Base-by-base conservation (phyloP, 179 eudicot genomes). In the Amaranthus tricolor region DNA sequence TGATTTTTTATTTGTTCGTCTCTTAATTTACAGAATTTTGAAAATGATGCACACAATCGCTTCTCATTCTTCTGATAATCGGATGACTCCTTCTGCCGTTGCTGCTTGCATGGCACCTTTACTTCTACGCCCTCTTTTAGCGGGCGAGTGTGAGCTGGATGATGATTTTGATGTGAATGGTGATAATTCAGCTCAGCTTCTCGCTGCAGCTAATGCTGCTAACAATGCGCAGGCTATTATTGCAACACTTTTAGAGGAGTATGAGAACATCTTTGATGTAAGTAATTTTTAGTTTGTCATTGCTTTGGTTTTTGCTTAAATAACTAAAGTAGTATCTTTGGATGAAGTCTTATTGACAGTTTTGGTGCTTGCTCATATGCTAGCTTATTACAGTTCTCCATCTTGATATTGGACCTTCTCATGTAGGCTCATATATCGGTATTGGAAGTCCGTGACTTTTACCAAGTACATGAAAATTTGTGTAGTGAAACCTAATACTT, bases 101-200 rank as follows among this genome's bases (percentile, higher is more conserved):
- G 98, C 99, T 80, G 97, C 97, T 82, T 95, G 99, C 81, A 95
- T 95, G 99, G 99, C 99, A 61, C 99, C 99, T 57, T 91, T 96
- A 83, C 98, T 96, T 78, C 78, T 96, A 63, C 96, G 98, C 44
- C 99, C 99, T 74, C 99, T 96, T 80, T 82, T 96, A 77, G 98
- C 99, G 17, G 99, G 97, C 74, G 99, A 95, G 81, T 95, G 99
- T 79, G 99, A 93, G 79, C 71, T 89, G 82, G 97, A 93, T 74
- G 99, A 95, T 78, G 97, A 93, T 85, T 91, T 89, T 79, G 94
- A 93, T 63, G 76, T 77, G 66, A 88, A 88, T 63, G 93, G 91
- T 84, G 99, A 96, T 72, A 93, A 85, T 84, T 91, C 98, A 57
- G 99, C 96, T 19, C 99, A 93, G 82, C 97, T 96, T 80, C 83